Conservation (phyloP, 192 early-diverging fungal genomes). For the Diversispora eburnea region DNA sequence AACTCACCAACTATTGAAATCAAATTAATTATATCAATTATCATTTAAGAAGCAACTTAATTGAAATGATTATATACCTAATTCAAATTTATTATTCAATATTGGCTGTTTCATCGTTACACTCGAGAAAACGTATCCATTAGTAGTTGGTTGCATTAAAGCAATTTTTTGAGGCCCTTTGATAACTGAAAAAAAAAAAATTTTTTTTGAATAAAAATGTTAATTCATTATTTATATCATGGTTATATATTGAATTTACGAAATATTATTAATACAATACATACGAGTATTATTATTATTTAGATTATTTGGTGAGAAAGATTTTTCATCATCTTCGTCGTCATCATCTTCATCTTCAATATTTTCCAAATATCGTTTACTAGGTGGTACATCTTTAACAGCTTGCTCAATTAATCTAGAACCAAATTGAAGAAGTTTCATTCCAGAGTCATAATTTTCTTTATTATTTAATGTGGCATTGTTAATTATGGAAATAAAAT, state of each 20-base stretch:
- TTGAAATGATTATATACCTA: not conserved
- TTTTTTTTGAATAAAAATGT: not conserved
- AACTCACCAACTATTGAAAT: not conserved
- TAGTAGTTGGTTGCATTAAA: not conserved
- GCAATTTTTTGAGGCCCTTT: not conserved
- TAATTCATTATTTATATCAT: not conserved
- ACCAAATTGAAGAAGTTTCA: not conserved
- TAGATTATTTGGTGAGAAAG: not conserved
- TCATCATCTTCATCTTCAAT: not conserved
- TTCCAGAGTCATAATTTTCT: not conserved
- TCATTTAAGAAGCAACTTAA: too few species aligned
- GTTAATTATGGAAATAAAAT: not conserved
- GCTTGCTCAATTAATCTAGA: constrained; percentile 1
- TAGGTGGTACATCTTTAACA: not conserved
- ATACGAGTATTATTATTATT: not conserved
- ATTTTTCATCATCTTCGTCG: not conserved
- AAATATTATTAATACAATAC: not conserved
- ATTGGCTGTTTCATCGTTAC: not conserved
- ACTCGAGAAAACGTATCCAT: constrained; percentile 3
- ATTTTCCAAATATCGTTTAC: not conserved
- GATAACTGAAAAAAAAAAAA: not conserved
- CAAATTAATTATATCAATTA: not conserved
- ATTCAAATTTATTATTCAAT: not conserved
- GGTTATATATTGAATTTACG: not conserved
- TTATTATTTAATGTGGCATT: not conserved